Conservation (phyloP, 1,284 basidiomycete species). For the Papiliotrema flavescens region DNA sequence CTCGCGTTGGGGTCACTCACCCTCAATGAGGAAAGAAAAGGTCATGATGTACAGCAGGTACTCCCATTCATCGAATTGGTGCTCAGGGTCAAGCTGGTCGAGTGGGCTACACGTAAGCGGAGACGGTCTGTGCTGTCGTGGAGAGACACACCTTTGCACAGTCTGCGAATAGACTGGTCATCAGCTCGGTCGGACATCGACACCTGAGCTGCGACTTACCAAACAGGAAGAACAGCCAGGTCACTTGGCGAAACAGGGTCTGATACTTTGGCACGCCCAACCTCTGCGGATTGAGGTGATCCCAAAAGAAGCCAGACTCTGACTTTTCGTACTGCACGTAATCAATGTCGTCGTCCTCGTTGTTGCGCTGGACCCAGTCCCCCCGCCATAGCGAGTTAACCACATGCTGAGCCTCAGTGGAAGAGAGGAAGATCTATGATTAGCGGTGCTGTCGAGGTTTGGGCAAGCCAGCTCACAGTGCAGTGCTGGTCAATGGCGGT, state of each 20-base stretch:
- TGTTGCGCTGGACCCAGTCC: constrained; percentile 72
- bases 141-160: constrained; percentile 52
- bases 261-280: constrained; percentile 75
- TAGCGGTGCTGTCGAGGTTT: neutral
- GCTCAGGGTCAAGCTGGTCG: constrained; percentile 38
- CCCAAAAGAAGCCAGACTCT: constrained; percentile 58
- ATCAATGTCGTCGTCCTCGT: constrained; percentile 53
- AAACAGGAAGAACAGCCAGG: constrained; percentile 81
- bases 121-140: neutral
- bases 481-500: constrained; percentile 71
- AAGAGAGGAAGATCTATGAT: constrained; percentile 72
- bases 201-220: constrained; percentile 14
- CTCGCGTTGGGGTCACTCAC: constrained; percentile 46
- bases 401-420: constrained; percentile 74
- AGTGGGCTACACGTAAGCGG: constrained; percentile 17
- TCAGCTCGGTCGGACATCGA: neutral
- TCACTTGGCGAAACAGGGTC: constrained; percentile 52
- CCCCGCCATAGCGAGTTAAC: constrained; percentile 67
- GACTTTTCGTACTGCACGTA: constrained; percentile 45
- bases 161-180: constrained; percentile 72
- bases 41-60: constrained; percentile 70
- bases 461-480: constrained; percentile 27
- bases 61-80: constrained; percentile 70
- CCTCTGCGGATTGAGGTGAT: constrained; percentile 70
- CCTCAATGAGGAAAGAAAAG: constrained; percentile 71